Conservation (phyloP, 139 green algal species). For the Tetratostichococcus sp. region DNA sequence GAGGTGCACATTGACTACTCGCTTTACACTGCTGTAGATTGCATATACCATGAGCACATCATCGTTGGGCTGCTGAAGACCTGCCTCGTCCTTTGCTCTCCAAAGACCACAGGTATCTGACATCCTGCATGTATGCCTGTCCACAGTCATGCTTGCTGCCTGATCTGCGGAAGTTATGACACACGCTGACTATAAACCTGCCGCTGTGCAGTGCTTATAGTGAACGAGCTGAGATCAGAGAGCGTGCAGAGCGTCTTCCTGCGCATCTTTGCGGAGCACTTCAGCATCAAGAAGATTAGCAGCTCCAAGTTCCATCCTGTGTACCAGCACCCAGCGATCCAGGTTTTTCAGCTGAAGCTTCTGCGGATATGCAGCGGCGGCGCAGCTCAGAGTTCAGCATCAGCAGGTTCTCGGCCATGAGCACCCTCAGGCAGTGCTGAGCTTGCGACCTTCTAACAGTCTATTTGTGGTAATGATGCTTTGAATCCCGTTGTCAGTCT, state of each 20-base stretch:
- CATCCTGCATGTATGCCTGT: neutral
- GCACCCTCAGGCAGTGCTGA: no score
- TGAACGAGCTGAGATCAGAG: conserved; percentile 76
- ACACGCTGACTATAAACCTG: neutral
- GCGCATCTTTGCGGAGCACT: conserved; percentile 45
- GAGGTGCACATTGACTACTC: no score
- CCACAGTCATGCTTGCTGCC: neutral
- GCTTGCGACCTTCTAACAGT: no score
- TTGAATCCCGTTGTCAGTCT: no score
- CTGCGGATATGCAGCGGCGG: neutral
- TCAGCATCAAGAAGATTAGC: conserved; percentile 45
- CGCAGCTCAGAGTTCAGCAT: no score
- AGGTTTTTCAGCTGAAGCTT: neutral
- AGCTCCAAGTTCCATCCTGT: neutral
- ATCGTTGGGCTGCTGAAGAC: conserved; percentile 53
- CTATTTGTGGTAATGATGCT: no score
- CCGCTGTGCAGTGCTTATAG: conserved; percentile 58
- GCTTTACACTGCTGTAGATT: conserved; percentile 39
- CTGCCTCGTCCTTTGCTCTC: conserved; percentile 46
- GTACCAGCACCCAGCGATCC: neutral
- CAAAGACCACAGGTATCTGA: conserved; percentile 35
- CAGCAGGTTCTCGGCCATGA: no score
- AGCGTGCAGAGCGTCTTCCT: conserved; percentile 68
- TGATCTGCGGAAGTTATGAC: neutral
- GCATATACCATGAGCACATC: conserved; percentile 81